Conservation (phyloP, 2,329 filamentous ascomycete species). For the Penicillium sp. region DNA sequence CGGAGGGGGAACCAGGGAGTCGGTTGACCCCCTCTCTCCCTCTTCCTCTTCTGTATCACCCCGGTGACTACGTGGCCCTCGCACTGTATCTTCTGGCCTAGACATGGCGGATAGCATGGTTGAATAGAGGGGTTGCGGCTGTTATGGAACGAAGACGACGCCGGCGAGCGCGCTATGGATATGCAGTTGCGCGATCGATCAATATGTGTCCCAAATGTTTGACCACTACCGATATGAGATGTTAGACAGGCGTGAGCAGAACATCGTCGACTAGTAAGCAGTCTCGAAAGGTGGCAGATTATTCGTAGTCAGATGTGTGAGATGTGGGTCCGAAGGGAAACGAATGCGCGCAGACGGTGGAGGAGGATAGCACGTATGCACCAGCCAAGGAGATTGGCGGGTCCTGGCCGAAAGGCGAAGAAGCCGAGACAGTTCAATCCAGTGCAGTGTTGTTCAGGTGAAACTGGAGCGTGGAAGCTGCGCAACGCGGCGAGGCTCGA, state of each 20-base stretch:
- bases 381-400: not conserved
- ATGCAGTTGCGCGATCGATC: not conserved
- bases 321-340: not conserved
- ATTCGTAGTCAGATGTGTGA: slow-evolving; percentile 2
- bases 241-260: slow-evolving; percentile 13
- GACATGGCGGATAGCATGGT: slow-evolving; percentile 45
- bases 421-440: slow-evolving; percentile 5
- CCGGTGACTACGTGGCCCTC: slow-evolving; percentile 41
- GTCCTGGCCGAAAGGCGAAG: not conserved
- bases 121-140: slow-evolving; percentile 6
- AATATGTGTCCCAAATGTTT: not conserved
- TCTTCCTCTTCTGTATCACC: slow-evolving; percentile 44
- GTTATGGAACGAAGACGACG: slow-evolving; percentile 11
- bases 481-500: slow-evolving; percentile 18
- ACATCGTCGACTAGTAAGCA: slow-evolving; percentile 25
- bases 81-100: slow-evolving; percentile 46
- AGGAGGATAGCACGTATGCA: slow-evolving; percentile 1
- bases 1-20: slow-evolving; percentile 35
- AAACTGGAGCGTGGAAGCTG: slow-evolving; percentile 11
- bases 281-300: slow-evolving; percentile 11
- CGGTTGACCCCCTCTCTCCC: slow-evolving; percentile 33
- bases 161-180: slow-evolving; percentile 4
- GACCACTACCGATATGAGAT: slow-evolving; percentile 20
- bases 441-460: slow-evolving; percentile 14
- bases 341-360: not conserved